Conservation (phyloP, 2,329 filamentous ascomycete genomes). For the Fusarium azukiicola region DNA sequence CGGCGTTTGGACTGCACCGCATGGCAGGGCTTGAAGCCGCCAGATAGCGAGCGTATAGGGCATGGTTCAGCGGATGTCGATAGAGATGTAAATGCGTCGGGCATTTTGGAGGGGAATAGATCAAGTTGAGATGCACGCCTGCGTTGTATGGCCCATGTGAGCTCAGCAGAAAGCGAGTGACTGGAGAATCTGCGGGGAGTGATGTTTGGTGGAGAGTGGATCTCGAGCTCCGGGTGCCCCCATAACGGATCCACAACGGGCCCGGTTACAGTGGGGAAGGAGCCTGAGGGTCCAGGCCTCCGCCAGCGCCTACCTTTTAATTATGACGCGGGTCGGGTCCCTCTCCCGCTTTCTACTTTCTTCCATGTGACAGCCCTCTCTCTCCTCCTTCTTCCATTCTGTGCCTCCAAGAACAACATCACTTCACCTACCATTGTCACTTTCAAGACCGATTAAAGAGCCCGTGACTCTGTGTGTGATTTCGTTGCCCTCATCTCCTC, state of each 20-base stretch:
- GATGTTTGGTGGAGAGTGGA: constrained; percentile 31
- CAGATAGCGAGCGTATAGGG: constrained; percentile 38
- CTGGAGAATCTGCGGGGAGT: constrained; percentile 33
- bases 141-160: not conserved
- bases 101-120: constrained; percentile 15
- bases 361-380: constrained; percentile 48
- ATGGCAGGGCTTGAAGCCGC: constrained; percentile 44
- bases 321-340: constrained; percentile 42
- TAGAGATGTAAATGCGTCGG: constrained; percentile 40
- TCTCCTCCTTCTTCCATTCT: constrained; percentile 17
- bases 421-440: not conserved
- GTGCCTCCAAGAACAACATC: constrained; percentile 6
- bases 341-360: constrained; percentile 47
- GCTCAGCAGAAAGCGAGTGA: too few species aligned
- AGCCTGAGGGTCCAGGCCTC: constrained; percentile 22
- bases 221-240: constrained; percentile 22
- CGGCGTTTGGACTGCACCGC: constrained; percentile 45
- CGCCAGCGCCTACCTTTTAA: constrained; percentile 14
- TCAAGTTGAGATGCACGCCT: not conserved
- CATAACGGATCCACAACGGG: constrained; percentile 12
- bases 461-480: constrained; percentile 45
- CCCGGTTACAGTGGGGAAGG: constrained; percentile 11
- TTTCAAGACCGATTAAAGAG: not conserved
- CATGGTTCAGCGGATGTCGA: constrained; percentile 20
- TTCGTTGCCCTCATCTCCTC: constrained; percentile 35